Evolutionary conservation across 805 yeast genomes (phyloP).

Genomic region (Suhomyces tanzawaensis): DNA sequence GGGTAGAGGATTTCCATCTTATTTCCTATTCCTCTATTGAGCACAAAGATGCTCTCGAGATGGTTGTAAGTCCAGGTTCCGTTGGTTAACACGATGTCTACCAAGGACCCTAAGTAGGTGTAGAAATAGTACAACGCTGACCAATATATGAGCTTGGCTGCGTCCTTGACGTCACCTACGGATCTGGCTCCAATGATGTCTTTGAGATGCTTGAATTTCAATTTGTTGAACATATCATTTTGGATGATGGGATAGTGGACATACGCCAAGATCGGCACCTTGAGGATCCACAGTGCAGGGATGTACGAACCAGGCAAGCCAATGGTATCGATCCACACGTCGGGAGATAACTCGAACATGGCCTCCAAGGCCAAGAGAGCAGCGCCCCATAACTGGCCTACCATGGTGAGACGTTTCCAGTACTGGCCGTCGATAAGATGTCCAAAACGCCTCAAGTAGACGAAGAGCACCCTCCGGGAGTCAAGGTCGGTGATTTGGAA

Average conservation of each 20-base stretch:
- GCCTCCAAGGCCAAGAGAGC: constrained; percentile 68
- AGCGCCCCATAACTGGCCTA: constrained; percentile 88
- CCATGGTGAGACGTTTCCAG: constrained; percentile 77
- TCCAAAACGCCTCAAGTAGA: constrained; percentile 53
- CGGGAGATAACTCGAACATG: constrained; percentile 66
- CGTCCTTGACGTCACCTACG: constrained; percentile 19
- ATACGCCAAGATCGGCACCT: constrained; percentile 78
- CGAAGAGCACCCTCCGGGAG: constrained; percentile 53
- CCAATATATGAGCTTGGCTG: constrained; percentile 69
- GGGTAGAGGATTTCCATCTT: constrained; percentile 66
- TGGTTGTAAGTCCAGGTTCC: constrained; percentile 92
- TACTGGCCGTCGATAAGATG: constrained; percentile 63
- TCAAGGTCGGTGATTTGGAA: constrained; percentile 53
- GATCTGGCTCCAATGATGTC: constrained; percentile 15
- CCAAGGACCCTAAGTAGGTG: constrained; percentile 61
- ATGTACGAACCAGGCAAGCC: constrained; percentile 90
- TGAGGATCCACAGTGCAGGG: constrained; percentile 51
- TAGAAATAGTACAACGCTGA: constrained; percentile 59
- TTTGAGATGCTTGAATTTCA: constrained; percentile 31
- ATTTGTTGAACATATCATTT: constrained; percentile 74
- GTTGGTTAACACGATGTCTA: constrained; percentile 68
- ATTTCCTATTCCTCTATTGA: constrained; percentile 25
- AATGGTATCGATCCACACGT: constrained; percentile 91
- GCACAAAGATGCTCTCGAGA: constrained; percentile 61
- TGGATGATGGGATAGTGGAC: constrained; percentile 96